Evolutionary conservation across 352 stramenopile species (phyloP).

Genomic region (Phytophthora podocarpi): DNA sequence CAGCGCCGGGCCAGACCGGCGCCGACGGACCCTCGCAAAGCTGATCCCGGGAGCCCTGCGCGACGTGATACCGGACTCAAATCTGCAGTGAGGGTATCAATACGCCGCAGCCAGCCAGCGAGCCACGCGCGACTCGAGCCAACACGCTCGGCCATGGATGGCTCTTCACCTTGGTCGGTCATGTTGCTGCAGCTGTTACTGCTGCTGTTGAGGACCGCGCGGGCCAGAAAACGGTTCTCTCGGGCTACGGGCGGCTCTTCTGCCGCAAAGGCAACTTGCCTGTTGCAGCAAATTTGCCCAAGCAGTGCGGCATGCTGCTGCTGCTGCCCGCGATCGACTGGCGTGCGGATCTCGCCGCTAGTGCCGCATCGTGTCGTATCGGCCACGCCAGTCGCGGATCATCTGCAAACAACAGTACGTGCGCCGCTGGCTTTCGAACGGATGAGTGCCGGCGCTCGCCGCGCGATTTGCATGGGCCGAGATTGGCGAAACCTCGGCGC

Average conservation of each 20-base stretch:
- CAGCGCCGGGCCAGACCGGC: slow-evolving; percentile 11
- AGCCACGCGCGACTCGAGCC: slow-evolving; percentile 1
- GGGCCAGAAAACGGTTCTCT: slow-evolving; percentile 20
- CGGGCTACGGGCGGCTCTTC: slow-evolving; percentile 18
- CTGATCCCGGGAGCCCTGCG: slow-evolving; percentile 12
- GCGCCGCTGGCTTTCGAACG: slow-evolving; percentile 34
- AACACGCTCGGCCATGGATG: background rate
- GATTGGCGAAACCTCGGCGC: slow-evolving; percentile 35
- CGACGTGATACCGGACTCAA: slow-evolving; percentile 13
- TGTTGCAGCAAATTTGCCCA: background rate
- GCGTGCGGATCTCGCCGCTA: slow-evolving; percentile 33
- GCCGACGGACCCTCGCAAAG: slow-evolving; percentile 11
- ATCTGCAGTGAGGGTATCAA: too few species aligned
- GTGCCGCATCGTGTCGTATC: slow-evolving; percentile 22
- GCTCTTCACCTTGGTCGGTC: background rate
- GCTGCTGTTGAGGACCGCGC: background rate
- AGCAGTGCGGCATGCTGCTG: background rate
- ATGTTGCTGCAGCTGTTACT: background rate
- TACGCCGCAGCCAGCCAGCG: background rate
- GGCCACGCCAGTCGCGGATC: slow-evolving; percentile 40
- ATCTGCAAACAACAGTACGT: slow-evolving; percentile 40
- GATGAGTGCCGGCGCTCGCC: slow-evolving; percentile 15
- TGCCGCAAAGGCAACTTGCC: slow-evolving; percentile 18
- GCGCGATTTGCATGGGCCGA: slow-evolving; percentile 32
- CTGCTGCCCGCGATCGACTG: too few species aligned